These are phyloP conservation scores for Pichia cephalocereana DNA, from an alignment of 805 yeast genomes.

Conservation along the genomic window DNA sequence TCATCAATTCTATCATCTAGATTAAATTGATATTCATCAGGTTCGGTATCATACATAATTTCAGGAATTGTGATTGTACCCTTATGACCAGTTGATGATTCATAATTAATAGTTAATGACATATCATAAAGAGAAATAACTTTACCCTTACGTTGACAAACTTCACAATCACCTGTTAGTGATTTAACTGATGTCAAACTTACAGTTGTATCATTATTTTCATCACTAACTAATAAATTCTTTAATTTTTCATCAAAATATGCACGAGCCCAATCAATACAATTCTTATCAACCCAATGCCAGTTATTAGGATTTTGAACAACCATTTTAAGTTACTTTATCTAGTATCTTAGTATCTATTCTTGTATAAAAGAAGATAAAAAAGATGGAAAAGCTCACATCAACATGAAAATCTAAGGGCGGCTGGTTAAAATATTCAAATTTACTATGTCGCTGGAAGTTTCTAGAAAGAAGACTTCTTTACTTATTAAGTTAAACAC, in stretches of 20 bases:
- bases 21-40: conserved; percentile 79
- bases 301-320: conserved; percentile 96
- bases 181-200: conserved; percentile 39
- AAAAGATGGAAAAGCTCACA: too few relatives aligned
- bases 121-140: conserved; percentile 87
- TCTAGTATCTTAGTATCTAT: too few relatives aligned
- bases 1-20: conserved; percentile 53
- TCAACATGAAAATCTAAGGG: too few relatives aligned
- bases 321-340: conserved; percentile 45
- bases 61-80: conserved; percentile 87
- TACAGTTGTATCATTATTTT: conserved; percentile 21
- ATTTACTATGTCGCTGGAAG: neutral
- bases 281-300: conserved; percentile 99
- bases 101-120: conserved; percentile 42
- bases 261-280: conserved; percentile 80
- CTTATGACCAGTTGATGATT: conserved; percentile 12
- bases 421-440: too few relatives aligned
- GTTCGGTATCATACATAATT: conserved; percentile 84
- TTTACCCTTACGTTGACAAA: conserved; percentile 93
- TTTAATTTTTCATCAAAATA: conserved; percentile 60
- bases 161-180: conserved; percentile 94
- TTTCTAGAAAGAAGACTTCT: neutral
- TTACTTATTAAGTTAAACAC: too few relatives aligned
- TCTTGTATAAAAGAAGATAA: too few relatives aligned
- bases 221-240: conserved; percentile 33